phyloP scores from a whole-genome alignment of 1,284 basidiomycete genomes.

The Mycosarcoma mackinlayi region DNA sequence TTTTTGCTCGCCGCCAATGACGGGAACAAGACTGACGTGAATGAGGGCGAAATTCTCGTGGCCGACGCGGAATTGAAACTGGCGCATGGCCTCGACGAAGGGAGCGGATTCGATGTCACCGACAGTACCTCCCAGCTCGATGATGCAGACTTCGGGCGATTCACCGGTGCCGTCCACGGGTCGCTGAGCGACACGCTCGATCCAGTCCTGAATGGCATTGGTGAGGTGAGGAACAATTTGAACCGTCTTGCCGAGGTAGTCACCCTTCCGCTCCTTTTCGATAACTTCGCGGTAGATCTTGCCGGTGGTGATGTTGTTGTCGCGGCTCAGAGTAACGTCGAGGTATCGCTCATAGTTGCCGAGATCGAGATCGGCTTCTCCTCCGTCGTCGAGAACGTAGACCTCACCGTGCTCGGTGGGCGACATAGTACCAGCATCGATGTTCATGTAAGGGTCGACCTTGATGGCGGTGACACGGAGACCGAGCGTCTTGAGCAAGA shows the following conservation, averaged over 20 bases:
- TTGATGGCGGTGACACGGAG: conserved; percentile 98
- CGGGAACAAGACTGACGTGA: conserved; percentile 96
- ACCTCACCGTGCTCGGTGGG: conserved; percentile 99
- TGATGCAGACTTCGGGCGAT: conserved; percentile 94
- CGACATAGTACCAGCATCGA: conserved; percentile 99
- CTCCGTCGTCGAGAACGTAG: conserved; percentile 97
- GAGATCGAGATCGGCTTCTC: conserved; percentile 96
- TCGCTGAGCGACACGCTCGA: conserved; percentile 90
- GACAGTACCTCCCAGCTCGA: conserved; percentile 95
- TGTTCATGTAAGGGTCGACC: conserved; percentile 99
- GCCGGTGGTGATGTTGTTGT: conserved; percentile 98
- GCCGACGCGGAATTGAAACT: conserved; percentile 98
- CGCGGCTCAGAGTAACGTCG: conserved; percentile 89
- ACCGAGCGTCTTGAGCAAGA: conserved; percentile 93
- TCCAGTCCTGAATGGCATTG: conserved; percentile 98
- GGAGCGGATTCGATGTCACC: conserved; percentile 96
- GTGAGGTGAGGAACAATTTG: conserved; percentile 98
- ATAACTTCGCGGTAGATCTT: conserved; percentile 98
- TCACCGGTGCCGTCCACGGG: conserved; percentile 94
- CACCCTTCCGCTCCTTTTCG: conserved; percentile 94
- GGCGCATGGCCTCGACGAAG: conserved; percentile 97
- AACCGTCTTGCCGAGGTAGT: conserved; percentile 98
- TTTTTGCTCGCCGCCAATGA: conserved; percentile 98
- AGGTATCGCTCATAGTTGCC: conserved; percentile 99
- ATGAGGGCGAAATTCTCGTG: conserved; percentile 97